phyloP scores from a whole-genome alignment of 805 yeast species.

The Debaryomyces maramus region DNA sequence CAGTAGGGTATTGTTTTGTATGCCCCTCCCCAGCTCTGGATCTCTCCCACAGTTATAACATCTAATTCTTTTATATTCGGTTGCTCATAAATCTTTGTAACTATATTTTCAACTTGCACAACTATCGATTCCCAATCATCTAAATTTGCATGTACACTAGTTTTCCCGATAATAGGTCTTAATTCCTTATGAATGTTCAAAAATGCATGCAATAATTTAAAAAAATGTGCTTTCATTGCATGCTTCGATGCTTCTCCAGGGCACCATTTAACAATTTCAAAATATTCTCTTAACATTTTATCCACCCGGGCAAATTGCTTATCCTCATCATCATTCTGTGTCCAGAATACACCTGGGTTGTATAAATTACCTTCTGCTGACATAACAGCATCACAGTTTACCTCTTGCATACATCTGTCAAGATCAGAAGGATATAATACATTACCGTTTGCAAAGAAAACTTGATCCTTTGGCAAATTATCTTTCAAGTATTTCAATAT shows the following conservation, averaged over 20 bases:
- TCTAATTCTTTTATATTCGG: conserved; percentile 59
- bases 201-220: conserved; percentile 82
- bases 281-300: conserved; percentile 77
- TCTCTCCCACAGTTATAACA: conserved; percentile 51
- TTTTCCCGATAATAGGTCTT: conserved; percentile 65
- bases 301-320: conserved; percentile 85
- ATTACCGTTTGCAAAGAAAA: conserved; percentile 93
- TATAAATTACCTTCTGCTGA: conserved; percentile 93
- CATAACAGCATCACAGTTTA: conserved; percentile 90
- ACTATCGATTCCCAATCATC: conserved; percentile 55
- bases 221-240: conserved; percentile 91
- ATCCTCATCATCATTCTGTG: conserved; percentile 50
- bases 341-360: conserved; percentile 90
- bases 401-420: conserved; percentile 59
- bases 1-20: conserved; percentile 87
- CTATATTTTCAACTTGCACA: conserved; percentile 63
- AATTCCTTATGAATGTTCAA: conserved; percentile 74
- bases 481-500: conserved; percentile 73
- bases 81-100: conserved; percentile 52
- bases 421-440: conserved; percentile 87
- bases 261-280: conserved; percentile 67
- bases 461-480: conserved; percentile 74
- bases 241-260: conserved; percentile 72
- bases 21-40: conserved; percentile 72
- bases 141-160: conserved; percentile 38